Percentiles rank a stretch among this genome's conserved stretches.
Evolutionary conservation across 495 filamentous ascomycete genomes (phyloP).

Genomic region (Aspergillus affinis): DNA sequence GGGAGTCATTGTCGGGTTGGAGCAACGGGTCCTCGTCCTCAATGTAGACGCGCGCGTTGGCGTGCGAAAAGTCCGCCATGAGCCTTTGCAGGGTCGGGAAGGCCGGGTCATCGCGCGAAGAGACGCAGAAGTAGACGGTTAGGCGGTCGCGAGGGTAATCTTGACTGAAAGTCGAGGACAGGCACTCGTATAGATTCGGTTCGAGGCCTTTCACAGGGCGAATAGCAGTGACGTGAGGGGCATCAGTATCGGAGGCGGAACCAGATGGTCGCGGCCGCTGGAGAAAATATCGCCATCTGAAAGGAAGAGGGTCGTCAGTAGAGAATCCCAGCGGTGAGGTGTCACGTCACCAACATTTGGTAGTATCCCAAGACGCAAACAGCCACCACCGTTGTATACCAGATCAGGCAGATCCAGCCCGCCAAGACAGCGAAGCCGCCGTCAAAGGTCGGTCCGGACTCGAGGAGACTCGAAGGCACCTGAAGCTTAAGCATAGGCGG

Average conservation of each 20-base stretch:
- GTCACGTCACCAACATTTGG: conserved; percentile 52
- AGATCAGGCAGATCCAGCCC: conserved; percentile 56
- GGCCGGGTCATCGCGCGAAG: conserved; percentile 74
- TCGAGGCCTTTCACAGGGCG: conserved; percentile 94
- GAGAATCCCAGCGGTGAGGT: not conserved
- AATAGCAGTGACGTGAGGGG: conserved; percentile 88
- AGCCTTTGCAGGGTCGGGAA: conserved; percentile 70
- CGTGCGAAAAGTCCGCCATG: conserved; percentile 66
- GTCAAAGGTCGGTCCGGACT: conserved; percentile 32
- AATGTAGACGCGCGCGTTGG: conserved; percentile 74
- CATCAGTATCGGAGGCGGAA: conserved; percentile 28
- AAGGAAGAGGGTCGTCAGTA: conserved; percentile 6
- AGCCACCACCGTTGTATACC: conserved; percentile 54
- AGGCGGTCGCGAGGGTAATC: conserved; percentile 75
- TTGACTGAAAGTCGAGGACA: conserved; percentile 86
- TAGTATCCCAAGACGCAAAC: conserved; percentile 59
- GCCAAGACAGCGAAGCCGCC: conserved; percentile 35
- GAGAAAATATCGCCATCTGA: conserved; percentile 48
- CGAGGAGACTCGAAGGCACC: conserved; percentile 23
- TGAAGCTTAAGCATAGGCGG: conserved; percentile 40
- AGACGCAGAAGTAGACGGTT: conserved; percentile 81
- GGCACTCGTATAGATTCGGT: conserved; percentile 84
- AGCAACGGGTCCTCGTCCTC: conserved; percentile 85
- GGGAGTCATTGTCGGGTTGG: conserved; percentile 44
- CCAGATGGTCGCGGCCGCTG: conserved; percentile 35